Conservation (phyloP, 352 stramenopile genomes). For the Phytophthora foliorum region DNA sequence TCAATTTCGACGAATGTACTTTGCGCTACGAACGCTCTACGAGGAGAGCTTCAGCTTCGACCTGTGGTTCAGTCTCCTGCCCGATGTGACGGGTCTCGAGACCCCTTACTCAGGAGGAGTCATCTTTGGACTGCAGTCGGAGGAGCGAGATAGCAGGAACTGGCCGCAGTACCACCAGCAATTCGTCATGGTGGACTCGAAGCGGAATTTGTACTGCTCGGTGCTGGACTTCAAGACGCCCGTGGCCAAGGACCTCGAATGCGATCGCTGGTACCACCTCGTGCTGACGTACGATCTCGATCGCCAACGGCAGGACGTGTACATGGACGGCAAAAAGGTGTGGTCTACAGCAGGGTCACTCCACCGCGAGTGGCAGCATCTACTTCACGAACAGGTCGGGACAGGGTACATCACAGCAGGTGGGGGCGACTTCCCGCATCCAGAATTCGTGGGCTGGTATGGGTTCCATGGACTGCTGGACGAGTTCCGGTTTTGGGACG, state of each 20-base stretch:
- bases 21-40: constrained; percentile 25
- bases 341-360: constrained; percentile 24
- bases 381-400: constrained; percentile 52
- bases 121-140: constrained; percentile 55
- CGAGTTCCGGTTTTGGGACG: constrained; percentile 39
- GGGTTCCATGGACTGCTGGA: constrained; percentile 54
- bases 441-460: constrained; percentile 50
- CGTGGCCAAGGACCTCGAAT: constrained; percentile 33
- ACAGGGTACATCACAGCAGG: constrained; percentile 45
- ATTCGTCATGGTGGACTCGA: constrained; percentile 41
- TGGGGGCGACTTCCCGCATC: constrained; percentile 31
- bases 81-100: constrained; percentile 6
- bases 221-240: constrained; percentile 43
- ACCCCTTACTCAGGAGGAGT: constrained; percentile 33
- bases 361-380: constrained; percentile 46
- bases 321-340: constrained; percentile 45
- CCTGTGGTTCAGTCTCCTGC: constrained; percentile 49
- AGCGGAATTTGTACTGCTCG: constrained; percentile 56
- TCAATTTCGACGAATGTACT: constrained; percentile 27
- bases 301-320: constrained; percentile 43
- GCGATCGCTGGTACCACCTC: constrained; percentile 56
- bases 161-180: constrained; percentile 54
- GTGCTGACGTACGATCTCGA: constrained; percentile 45
- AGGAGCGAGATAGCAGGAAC: constrained; percentile 30
- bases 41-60: constrained; percentile 47